Conservation (phyloP, 306 rosid species). For the Clitoria ternatea region DNA sequence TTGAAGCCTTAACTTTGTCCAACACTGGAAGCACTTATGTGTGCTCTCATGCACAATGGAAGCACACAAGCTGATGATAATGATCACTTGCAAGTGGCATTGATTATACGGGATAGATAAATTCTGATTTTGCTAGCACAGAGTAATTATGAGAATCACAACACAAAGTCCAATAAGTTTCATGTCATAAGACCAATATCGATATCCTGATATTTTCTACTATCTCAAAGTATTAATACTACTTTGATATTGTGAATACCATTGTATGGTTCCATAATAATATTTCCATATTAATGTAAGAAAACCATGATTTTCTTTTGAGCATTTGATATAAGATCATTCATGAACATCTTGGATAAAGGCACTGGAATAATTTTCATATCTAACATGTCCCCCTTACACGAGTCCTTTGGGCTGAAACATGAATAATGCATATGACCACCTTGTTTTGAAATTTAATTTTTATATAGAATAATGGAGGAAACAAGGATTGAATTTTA, state of each 20-base stretch:
- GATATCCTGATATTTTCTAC: not conserved
- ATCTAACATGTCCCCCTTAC: not conserved
- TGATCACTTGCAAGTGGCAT: not conserved
- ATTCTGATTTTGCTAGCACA: not conserved
- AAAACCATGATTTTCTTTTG: not conserved
- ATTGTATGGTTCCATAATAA: not conserved
- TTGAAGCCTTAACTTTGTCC: constrained; percentile 2
- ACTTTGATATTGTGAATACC: not conserved
- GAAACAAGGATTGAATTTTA: not conserved
- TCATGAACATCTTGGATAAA: not conserved
- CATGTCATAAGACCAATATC: not conserved
- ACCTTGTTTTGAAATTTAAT: not conserved
- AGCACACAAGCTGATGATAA: not conserved
- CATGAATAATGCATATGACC: too few relatives aligned
- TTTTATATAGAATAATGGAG: not conserved
- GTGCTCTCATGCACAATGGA: not conserved
- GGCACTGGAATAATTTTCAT: not conserved
- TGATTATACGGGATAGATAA: not conserved
- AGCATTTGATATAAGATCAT: not conserved
- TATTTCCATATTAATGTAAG: not conserved
- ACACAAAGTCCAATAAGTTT: not conserved
- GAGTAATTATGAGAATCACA: not conserved
- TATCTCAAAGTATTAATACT: constrained; percentile 10
- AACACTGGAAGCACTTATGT: not conserved
- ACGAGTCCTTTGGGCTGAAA: not conserved